A percentile compares a stretch with the other conserved stretches of the same genome.
These are phyloP conservation scores for Sporothrix luriei DNA, from an alignment of 2,329 filamentous ascomycete species.

Conservation along the genomic window DNA sequence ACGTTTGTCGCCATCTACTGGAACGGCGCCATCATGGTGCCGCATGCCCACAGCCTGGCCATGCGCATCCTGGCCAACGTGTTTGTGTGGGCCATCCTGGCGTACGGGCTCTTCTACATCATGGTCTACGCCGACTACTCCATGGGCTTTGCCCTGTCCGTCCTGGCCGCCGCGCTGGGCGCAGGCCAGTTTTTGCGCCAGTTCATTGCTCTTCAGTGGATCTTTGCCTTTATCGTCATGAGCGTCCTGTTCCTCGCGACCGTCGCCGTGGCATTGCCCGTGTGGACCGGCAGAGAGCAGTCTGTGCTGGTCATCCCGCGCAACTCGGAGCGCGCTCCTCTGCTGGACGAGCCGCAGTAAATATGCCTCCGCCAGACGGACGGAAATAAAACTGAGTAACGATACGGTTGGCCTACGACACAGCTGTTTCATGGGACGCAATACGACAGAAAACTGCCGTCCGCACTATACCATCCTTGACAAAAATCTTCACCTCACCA, in stretches of 20 bases:
- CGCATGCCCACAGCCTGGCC: conserved; percentile 64
- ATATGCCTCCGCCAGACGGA: not conserved
- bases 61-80: conserved; percentile 83
- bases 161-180: conserved; percentile 73
- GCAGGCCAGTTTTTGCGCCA: conserved; percentile 75
- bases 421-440: not conserved
- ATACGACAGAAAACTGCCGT: not conserved
- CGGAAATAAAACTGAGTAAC: too few relatives aligned
- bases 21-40: conserved; percentile 82
- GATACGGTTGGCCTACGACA: too few relatives aligned
- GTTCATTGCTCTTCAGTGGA: conserved; percentile 82
- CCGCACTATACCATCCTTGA: not conserved
- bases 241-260: conserved; percentile 71
- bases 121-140: conserved; percentile 72
- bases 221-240: conserved; percentile 87
- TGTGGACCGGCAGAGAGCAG: conserved; percentile 60
- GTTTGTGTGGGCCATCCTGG: conserved; percentile 81
- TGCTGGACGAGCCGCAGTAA: conserved; percentile 53
- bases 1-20: conserved; percentile 85
- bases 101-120: conserved; percentile 77
- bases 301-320: conserved; percentile 38
- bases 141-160: conserved; percentile 76
- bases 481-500: too few relatives aligned
- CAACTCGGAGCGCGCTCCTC: conserved; percentile 63
- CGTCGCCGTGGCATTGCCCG: conserved; percentile 64